Percentiles rank a stretch among this genome's conserved stretches.
Conservation (phyloP, 306 rosid species). For the Rosa persica region DNA sequence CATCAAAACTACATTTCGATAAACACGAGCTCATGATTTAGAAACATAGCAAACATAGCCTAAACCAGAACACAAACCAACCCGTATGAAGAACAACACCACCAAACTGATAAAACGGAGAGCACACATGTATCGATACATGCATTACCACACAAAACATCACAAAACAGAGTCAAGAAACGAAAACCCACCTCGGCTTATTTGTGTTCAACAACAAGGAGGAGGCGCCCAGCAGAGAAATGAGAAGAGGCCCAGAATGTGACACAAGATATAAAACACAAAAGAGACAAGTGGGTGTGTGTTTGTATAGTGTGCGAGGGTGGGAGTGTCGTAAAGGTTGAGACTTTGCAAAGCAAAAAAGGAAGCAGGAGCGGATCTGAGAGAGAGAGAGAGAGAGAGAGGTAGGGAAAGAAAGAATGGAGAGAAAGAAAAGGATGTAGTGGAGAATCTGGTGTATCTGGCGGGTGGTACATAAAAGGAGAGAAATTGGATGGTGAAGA, state of each 20-base stretch:
- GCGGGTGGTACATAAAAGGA: conserved; percentile 40
- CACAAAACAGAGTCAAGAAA: background rate
- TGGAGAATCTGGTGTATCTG: conserved; percentile 57
- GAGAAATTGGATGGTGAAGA: conserved; percentile 59
- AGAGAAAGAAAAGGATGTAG: conserved; percentile 21
- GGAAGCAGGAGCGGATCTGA: background rate
- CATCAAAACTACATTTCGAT: background rate
- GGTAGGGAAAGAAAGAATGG: background rate
- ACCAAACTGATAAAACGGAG: background rate
- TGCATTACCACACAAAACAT: background rate
- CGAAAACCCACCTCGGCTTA: conserved; percentile 24
- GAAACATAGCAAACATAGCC: background rate
- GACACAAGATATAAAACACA: background rate
- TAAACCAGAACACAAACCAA: background rate
- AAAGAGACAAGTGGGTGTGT: conserved; percentile 18
- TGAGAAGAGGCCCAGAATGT: conserved; percentile 34
- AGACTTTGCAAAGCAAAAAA: too few species aligned
- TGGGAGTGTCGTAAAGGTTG: too few species aligned
- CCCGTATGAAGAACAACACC: conserved; percentile 12
- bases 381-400: conserved; percentile 9
- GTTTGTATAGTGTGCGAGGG: background rate
- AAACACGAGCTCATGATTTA: background rate
- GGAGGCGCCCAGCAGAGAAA: conserved; percentile 17
- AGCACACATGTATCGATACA: background rate
- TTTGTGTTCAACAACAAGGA: conserved; percentile 10